These are phyloP conservation scores for Globisporangium recalcitrans DNA, from an alignment of 352 stramenopile genomes.

Conservation along the genomic window DNA sequence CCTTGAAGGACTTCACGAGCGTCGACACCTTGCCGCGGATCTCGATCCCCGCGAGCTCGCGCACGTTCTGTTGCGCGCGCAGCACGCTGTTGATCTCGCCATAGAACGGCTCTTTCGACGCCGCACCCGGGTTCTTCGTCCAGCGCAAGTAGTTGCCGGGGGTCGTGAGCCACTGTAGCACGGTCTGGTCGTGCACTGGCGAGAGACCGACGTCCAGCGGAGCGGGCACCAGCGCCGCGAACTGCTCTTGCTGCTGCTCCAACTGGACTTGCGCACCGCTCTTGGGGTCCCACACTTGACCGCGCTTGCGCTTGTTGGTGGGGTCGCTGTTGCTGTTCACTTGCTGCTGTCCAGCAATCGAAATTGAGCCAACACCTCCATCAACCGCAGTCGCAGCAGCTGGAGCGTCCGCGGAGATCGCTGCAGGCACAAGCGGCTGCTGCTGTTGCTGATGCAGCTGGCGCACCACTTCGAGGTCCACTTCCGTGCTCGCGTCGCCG, in stretches of 20 bases:
- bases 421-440: constrained; percentile 7
- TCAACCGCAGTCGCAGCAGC: not conserved
- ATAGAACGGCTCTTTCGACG: constrained; percentile 27
- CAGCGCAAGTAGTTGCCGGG: constrained; percentile 38
- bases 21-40: constrained; percentile 24
- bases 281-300: not conserved
- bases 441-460: constrained; percentile 7
- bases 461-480: constrained; percentile 12
- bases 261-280: constrained; percentile 2
- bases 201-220: constrained; percentile 15
- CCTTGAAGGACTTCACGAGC: constrained; percentile 34
- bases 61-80: constrained; percentile 20
- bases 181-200: constrained; percentile 19
- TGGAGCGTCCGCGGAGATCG: constrained; percentile 3
- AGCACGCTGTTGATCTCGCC: constrained; percentile 34
- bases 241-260: not conserved
- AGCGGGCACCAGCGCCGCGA: constrained; percentile 9
- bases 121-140: constrained; percentile 17
- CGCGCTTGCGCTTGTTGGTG: not conserved
- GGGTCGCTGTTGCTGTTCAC: not conserved
- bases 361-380: not conserved
- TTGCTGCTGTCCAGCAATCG: not conserved
- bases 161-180: constrained; percentile 33
- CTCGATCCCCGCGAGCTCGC: constrained; percentile 21
- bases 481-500: constrained; percentile 1